Evolutionary conservation across 2,329 filamentous ascomycete genomes (phyloP).

Genomic region (Epichloe coenophiala): DNA sequence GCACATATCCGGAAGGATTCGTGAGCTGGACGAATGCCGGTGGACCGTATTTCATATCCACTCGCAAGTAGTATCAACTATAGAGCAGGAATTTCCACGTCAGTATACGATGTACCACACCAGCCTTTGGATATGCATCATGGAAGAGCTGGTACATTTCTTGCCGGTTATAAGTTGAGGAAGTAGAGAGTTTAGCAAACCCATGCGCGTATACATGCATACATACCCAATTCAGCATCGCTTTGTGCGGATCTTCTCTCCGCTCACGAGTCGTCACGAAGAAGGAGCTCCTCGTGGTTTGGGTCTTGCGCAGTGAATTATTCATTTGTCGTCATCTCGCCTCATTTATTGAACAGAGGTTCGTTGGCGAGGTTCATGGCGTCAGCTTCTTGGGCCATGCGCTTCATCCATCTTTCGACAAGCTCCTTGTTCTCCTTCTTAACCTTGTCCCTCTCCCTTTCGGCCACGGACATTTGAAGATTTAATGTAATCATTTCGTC

Average conservation of each 20-base stretch:
- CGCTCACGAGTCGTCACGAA: neutral
- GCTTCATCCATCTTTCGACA: conserved; percentile 80
- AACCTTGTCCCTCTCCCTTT: conserved; percentile 59
- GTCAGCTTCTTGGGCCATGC: conserved; percentile 75
- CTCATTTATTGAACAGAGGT: conserved; percentile 17
- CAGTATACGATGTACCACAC: conserved; percentile 12
- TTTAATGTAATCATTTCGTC: conserved; percentile 85
- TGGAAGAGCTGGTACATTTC: neutral
- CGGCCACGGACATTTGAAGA: conserved; percentile 75
- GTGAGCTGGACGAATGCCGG: conserved; percentile 87
- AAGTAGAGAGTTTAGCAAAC: conserved; percentile 8
- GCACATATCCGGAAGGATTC: conserved; percentile 49
- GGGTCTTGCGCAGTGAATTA: neutral
- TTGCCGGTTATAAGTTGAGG: neutral
- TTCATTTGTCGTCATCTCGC: neutral
- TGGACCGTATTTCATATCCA: conserved; percentile 81
- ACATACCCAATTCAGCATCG: conserved; percentile 13
- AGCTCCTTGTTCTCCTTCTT: conserved; percentile 78
- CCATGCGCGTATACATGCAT: conserved; percentile 6
- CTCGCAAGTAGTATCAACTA: conserved; percentile 42
- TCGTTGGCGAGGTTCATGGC: conserved; percentile 64
- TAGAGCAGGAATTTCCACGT: conserved; percentile 13
- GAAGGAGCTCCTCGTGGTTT: neutral
- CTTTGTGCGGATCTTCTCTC: neutral
- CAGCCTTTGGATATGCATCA: neutral